Evolutionary conservation across 2,329 filamentous ascomycete genomes (phyloP), one percentile per base, ranked within the genome.

Genomic region (Cercospora sp.): DNA sequence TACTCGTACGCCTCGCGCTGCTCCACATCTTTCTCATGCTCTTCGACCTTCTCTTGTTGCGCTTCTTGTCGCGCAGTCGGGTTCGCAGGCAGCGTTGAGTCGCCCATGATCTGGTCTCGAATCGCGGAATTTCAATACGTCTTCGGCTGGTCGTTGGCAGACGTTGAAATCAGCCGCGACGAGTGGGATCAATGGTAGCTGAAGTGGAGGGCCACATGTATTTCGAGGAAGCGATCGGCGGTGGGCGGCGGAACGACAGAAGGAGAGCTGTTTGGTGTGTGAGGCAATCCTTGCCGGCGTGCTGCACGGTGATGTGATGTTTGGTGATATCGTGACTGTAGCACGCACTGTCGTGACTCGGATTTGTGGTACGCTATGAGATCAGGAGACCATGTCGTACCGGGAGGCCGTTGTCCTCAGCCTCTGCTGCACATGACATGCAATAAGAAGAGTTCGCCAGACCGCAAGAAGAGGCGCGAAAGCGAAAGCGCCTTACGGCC

Each of bases 1-100:
- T 83, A 84, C 69, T 84, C 78, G 63, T 77, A 78, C 5, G 83
- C 83, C 75, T 85, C 83, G 65, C 74, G 73, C 55, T 77, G 67
- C 42, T 77, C 77, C 1, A 74, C 73, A 6, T 69, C 70, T 30
- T 70, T 65, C 67, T 75, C 76, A 48, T 76, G 73, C 9, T 70
- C 58, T n/a, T 72, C 70, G 3, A 64, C 60, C 5, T 66, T 57
- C 36, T 69, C 60, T 23, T 66, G 36, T 23, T 64, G 63, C 51
- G 65, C 68, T 26, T 67, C 65, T 26, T 51, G n/a, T 33, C 55
- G 59, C 31, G 64, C 58, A 13, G 63, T 51, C 58, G 65, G 57
- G n/a, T 65, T 61, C 30, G 64, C 16, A 7, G 58, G 63, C 10
- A 60, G 60, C 18, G 67, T 55, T 6, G 60, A 39, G 31, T 36